phyloP scores from a whole-genome alignment of 768 basidiomycete genomes.

The Russula olivacea region DNA sequence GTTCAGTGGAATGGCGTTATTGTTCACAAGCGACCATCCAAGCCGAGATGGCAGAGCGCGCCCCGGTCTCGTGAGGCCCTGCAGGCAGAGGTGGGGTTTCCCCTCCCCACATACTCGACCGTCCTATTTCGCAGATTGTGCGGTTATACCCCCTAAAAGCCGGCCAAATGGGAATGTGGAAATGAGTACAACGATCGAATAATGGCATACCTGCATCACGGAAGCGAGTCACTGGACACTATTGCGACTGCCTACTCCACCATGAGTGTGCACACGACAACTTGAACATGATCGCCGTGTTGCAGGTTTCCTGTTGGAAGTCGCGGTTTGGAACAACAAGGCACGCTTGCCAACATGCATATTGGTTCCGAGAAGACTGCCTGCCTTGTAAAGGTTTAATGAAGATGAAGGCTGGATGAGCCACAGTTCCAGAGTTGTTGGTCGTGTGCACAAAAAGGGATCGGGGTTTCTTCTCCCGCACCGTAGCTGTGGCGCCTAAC shows the following conservation, averaged over 20 bases:
- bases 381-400: neutral
- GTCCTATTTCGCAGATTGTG: neutral
- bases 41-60: neutral
- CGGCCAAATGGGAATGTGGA: neutral
- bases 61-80: neutral
- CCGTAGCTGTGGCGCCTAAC: neutral
- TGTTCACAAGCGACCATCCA: neutral
- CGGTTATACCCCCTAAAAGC: neutral
- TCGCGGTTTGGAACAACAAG: neutral
- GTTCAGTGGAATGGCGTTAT: neutral
- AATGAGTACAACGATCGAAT: neutral
- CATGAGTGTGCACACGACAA: neutral
- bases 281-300: neutral
- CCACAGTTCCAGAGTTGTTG: constrained; percentile 7
- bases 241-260: neutral
- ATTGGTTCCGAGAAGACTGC: neutral
- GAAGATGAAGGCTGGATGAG: neutral
- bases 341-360: neutral
- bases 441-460: constrained; percentile 17
- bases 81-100: neutral
- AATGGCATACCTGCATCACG: neutral
- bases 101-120: neutral
- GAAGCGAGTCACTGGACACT: neutral
- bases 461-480: constrained; percentile 5
- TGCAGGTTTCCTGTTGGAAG: constrained; percentile 2